phyloP scores from a whole-genome alignment of 768 basidiomycete species.

The Collybia nuda region DNA sequence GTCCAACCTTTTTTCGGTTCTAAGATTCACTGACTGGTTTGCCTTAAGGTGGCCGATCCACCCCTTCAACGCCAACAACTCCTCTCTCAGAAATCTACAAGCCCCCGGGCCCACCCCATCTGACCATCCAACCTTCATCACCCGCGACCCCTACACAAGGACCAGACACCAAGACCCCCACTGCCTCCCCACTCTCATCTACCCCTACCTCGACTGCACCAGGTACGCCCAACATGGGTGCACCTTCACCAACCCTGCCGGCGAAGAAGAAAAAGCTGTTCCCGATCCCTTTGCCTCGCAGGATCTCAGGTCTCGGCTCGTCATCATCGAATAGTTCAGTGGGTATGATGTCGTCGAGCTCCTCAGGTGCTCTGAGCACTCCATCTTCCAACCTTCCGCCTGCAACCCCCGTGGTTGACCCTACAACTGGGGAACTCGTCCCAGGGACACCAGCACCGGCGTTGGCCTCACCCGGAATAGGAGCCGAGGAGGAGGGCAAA shows the following conservation, averaged over 20 bases:
- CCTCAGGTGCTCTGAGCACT: not conserved
- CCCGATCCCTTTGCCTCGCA: conserved; percentile 5
- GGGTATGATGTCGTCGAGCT: not conserved
- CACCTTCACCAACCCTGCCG: not conserved
- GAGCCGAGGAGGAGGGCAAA: not conserved
- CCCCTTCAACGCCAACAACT: not conserved
- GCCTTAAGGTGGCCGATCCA: conserved; percentile 8
- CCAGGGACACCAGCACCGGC: conserved; percentile 9
- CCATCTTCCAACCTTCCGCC: not conserved
- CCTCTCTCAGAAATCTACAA: not conserved
- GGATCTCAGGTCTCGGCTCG: conserved; percentile 3
- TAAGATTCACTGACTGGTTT: not conserved
- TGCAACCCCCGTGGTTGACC: not conserved
- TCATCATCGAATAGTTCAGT: not conserved
- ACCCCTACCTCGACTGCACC: not conserved
- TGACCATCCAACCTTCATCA: conserved; percentile 3
- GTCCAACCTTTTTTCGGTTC: no score
- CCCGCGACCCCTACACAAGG: not conserved
- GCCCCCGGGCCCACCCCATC: not conserved
- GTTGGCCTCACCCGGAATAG: conserved; percentile 5
- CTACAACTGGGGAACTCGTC: conserved; percentile 2
- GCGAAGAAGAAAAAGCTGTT: conserved; percentile 2
- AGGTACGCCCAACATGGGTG: not conserved
- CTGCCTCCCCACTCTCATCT: not conserved
- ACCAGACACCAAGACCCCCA: not conserved